Percentiles rank a stretch among this genome's conserved stretches.
Evolutionary conservation across 257 asterid genomes (phyloP).

Genomic region (Rhazya stricta): DNA sequence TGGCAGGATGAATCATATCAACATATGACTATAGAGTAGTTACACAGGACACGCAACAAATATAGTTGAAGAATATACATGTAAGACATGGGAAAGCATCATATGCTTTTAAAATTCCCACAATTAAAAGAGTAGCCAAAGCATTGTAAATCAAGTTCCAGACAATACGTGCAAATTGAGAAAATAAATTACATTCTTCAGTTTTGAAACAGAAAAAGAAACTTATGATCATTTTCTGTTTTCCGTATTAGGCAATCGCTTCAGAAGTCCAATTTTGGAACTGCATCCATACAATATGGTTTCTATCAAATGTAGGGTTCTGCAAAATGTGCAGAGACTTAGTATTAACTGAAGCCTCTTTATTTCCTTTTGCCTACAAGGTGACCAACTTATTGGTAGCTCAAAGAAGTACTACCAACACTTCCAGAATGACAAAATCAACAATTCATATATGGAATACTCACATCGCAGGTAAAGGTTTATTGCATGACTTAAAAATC

Average conservation of each 20-base stretch:
- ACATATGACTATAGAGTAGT: not conserved
- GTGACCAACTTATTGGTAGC: not conserved
- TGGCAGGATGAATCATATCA: not conserved
- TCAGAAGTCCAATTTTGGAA: constrained; percentile 2
- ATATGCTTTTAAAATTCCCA: not conserved
- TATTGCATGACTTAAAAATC: constrained; percentile 84
- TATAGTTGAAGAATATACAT: not conserved
- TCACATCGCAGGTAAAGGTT: constrained; percentile 87
- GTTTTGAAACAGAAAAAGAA: not conserved
- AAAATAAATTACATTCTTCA: not conserved
- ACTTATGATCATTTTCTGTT: not conserved
- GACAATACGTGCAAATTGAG: not conserved
- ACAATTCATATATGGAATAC: constrained; percentile 20
- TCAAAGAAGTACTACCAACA: constrained; percentile 5
- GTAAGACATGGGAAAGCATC: not conserved
- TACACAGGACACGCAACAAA: not conserved
- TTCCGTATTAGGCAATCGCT: not conserved
- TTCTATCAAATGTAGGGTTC: not conserved
- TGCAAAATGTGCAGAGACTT: not conserved
- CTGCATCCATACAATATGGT: not conserved
- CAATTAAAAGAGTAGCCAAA: not conserved
- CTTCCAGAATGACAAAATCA: not conserved
- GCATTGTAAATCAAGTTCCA: not conserved
- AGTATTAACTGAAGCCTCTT: not conserved
- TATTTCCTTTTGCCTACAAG: not conserved